Evolutionary conservation across 176 grass and related monocot species (phyloP).

Genomic region (Musa troglodytarum): DNA sequence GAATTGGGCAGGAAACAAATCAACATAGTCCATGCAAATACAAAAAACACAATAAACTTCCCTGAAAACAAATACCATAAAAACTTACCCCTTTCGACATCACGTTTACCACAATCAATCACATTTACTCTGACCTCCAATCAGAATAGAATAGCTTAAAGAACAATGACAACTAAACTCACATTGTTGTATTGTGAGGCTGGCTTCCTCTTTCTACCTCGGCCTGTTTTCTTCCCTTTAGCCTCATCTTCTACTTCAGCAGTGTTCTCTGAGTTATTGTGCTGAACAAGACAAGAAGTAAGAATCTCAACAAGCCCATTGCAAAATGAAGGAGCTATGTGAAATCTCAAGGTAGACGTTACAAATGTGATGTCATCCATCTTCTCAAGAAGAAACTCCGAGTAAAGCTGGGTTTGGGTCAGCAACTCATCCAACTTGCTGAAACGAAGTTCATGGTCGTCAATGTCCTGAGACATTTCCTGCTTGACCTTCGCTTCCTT

Average conservation of each 20-base stretch:
- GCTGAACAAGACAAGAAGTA: slow-evolving; percentile 19
- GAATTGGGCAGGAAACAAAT: too few species aligned
- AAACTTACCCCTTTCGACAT: not conserved
- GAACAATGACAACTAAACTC: slow-evolving; percentile 23
- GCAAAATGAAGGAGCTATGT: not conserved
- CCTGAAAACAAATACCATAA: not conserved
- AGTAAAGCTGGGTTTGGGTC: slow-evolving; percentile 79
- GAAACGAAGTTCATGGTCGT: slow-evolving; percentile 46
- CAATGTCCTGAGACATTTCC: slow-evolving; percentile 24
- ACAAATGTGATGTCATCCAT: slow-evolving; percentile 85
- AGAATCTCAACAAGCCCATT: not conserved
- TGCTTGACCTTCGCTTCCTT: slow-evolving; percentile 45
- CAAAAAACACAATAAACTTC: not conserved
- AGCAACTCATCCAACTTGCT: slow-evolving; percentile 83
- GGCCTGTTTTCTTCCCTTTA: slow-evolving; percentile 48
- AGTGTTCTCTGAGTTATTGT: slow-evolving; percentile 34
- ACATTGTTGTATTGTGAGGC: slow-evolving; percentile 64
- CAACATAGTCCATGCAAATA: not conserved
- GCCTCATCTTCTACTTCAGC: slow-evolving; percentile 30
- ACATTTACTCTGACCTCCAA: not conserved
- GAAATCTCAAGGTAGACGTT: not conserved
- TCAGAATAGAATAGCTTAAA: not conserved
- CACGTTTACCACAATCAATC: not conserved
- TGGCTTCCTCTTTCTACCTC: slow-evolving; percentile 52
- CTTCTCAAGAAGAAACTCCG: slow-evolving; percentile 85